Percentiles rank a stretch among this genome's conserved stretches.
Conservation (phyloP, 1,139 yeast species). For the Diutina sp. region DNA sequence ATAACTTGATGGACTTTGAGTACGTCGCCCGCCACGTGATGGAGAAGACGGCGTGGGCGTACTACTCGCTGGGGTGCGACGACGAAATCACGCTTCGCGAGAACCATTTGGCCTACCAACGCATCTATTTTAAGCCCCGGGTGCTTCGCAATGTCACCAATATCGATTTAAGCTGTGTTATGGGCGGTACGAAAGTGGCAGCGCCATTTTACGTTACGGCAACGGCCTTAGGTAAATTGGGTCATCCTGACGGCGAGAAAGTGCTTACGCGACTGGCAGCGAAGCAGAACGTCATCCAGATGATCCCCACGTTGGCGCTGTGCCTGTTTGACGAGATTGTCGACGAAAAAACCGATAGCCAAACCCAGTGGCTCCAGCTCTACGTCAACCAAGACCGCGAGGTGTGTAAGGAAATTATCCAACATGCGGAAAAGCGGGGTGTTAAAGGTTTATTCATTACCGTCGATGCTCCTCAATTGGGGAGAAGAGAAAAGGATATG, state of each 20-base stretch:
- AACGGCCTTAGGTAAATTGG: slow-evolving; percentile 43
- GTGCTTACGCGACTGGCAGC: slow-evolving; percentile 37
- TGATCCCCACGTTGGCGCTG: slow-evolving; percentile 45
- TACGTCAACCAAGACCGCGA: slow-evolving; percentile 37
- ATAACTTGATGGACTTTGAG: slow-evolving; percentile 72
- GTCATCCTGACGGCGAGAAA: slow-evolving; percentile 43
- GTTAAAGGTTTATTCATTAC: slow-evolving; percentile 73
- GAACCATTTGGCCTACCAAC: slow-evolving; percentile 78
- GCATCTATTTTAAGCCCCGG: slow-evolving; percentile 75
- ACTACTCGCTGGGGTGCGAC: slow-evolving; percentile 84
- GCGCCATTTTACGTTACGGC: slow-evolving; percentile 49
- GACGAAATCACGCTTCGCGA: slow-evolving; percentile 86
- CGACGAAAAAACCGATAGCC: slow-evolving; percentile 25
- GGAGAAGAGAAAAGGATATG: slow-evolving; percentile 74
- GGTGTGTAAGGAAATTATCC: slow-evolving; percentile 45
- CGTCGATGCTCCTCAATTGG: slow-evolving; percentile 90
- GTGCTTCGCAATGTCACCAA: slow-evolving; percentile 59
- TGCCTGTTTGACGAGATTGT: slow-evolving; percentile 44
- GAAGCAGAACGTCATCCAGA: slow-evolving; percentile 34
- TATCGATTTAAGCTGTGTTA: slow-evolving; percentile 3
- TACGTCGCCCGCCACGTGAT: slow-evolving; percentile 67
- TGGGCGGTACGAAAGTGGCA: slow-evolving; percentile 1
- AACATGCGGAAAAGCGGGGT: slow-evolving; percentile 65
- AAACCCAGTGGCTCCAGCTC: slow-evolving; percentile 27
- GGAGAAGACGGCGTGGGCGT: slow-evolving; percentile 79